A percentile compares a stretch with the other conserved stretches of the same genome.
These are phyloP conservation scores for Mortierella alpina DNA, from an alignment of 192 early-diverging fungal species.

Conservation along the genomic window DNA sequence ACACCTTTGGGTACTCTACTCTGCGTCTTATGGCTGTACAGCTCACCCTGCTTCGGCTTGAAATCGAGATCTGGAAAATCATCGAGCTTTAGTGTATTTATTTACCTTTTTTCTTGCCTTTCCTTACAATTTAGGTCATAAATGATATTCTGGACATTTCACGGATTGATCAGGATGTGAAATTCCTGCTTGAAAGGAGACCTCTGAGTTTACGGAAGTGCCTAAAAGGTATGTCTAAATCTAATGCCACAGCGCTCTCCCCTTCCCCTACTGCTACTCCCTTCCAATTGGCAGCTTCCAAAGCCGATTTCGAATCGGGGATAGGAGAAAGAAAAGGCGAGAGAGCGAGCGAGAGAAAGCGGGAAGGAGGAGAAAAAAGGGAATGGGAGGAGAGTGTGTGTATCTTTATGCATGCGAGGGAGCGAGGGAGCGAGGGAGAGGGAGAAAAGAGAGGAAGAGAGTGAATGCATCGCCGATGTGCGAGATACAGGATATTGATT, in stretches of 20 bases:
- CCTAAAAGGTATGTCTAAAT: constrained; percentile 57
- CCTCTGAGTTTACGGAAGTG: constrained; percentile 63
- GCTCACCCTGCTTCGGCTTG: too few relatives aligned
- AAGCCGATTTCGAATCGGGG: too few relatives aligned
- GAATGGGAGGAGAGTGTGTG: not conserved
- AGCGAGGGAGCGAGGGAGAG: not conserved
- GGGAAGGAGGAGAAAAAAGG: not conserved
- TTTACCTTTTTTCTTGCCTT: not conserved
- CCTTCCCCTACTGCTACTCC: not conserved
- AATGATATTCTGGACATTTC: constrained; percentile 68
- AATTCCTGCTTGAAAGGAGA: constrained; percentile 61
- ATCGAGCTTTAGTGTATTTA: not conserved
- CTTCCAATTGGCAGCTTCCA: too few relatives aligned
- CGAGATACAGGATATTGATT: too few relatives aligned
- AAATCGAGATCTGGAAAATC: too few relatives aligned
- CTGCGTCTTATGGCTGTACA: too few relatives aligned
- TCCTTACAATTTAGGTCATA: constrained; percentile 54
- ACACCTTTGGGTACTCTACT: too few relatives aligned
- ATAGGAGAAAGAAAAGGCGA: too few relatives aligned
- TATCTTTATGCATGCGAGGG: not conserved
- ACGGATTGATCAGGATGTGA: constrained; percentile 65
- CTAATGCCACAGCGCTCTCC: not conserved
- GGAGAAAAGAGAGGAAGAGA: too few relatives aligned
- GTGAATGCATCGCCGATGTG: too few relatives aligned
- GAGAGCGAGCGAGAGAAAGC: too few relatives aligned